Base-by-base conservation (phyloP, 495 filamentous ascomycete species). In the Cercophora sp. region DNA sequence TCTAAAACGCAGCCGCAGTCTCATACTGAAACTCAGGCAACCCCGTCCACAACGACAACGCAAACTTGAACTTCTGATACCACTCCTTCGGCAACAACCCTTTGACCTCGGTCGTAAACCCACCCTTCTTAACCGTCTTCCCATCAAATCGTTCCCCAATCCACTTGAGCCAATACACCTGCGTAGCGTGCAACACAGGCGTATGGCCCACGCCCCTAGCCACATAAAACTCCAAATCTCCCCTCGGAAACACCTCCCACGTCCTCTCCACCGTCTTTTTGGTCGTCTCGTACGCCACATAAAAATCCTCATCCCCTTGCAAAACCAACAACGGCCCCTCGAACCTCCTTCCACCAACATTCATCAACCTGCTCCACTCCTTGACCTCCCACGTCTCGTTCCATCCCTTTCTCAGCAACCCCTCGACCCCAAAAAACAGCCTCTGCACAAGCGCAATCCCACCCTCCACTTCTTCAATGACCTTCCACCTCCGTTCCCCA, bases 281-380 rank as follows among this genome's bases (percentile, higher is more conserved):
- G 0, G 66, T 67, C 10, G 52, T 53, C 13, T 60, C 56, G 23
- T 60, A 52, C 15, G 64, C 59, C 1, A 72, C 62, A 29, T 49
- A 49, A 5, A 47, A 42, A 46, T 77, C 73, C 5, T 51, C 61
- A 9, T 57, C 68, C 15, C 76, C 77, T 31, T 72, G 70, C 4
- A 78, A 58, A n/a, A 76, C 61, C 3, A 79, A 61, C 41, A 80
- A 36, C 27, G 76, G 76, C 1, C 72, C 73, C 23, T 60, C 62
- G 37, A 78, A 70, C 1, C 64, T 44, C 32, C 59, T 64, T 1
- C 63, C 55, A 23, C 70, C 69, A 16, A 52, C 59, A 55, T 58
- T 54, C 16, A 41, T 48, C 0, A 65, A 48, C n/a, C 54, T 52
- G 10, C 42, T 54, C 39, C 62, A 71, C 9, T 57, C 26, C 2